A percentile compares a stretch with the other conserved stretches of the same genome.
These are phyloP conservation scores for Excoecaria cochinchinensis DNA, from an alignment of 345 rosid species.

Conservation along the genomic window DNA sequence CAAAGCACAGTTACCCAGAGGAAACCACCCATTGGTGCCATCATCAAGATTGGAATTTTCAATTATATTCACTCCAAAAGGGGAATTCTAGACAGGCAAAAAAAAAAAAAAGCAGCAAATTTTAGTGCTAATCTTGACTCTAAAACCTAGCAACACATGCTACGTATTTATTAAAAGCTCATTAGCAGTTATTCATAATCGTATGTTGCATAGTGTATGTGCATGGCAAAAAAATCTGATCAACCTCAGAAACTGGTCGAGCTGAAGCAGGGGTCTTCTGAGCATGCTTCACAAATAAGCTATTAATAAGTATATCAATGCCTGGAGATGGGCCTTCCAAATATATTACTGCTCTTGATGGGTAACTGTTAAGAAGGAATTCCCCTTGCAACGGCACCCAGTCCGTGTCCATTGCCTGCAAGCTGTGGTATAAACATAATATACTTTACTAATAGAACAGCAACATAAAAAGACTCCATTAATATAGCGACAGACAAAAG, in stretches of 20 bases:
- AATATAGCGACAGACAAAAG: not conserved
- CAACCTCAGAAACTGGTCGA: slow-evolving; percentile 66
- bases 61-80: slow-evolving; percentile 67
- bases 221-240: not conserved
- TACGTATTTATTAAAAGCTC: not conserved
- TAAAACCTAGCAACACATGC: not conserved
- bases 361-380: slow-evolving; percentile 76
- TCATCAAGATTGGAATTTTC: slow-evolving; percentile 59
- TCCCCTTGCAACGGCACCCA: slow-evolving; percentile 76
- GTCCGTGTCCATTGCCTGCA: slow-evolving; percentile 63
- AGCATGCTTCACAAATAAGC: slow-evolving; percentile 66
- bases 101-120: not conserved
- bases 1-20: slow-evolving; percentile 73
- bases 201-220: not conserved
- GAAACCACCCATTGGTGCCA: slow-evolving; percentile 75
- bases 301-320: slow-evolving; percentile 69
- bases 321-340: slow-evolving; percentile 90
- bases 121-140: slow-evolving; percentile 8
- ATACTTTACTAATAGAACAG: not conserved
- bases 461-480: too few relatives aligned
- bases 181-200: not conserved
- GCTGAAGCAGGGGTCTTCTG: slow-evolving; percentile 52
- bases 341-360: slow-evolving; percentile 66
- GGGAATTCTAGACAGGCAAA: slow-evolving; percentile 48
- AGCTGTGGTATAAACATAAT: slow-evolving; percentile 32